Percentiles rank a stretch among this genome's conserved stretches.
Conservation (phyloP, 1,284 basidiomycete species). For the Cutaneotrichosporon cutaneum region DNA sequence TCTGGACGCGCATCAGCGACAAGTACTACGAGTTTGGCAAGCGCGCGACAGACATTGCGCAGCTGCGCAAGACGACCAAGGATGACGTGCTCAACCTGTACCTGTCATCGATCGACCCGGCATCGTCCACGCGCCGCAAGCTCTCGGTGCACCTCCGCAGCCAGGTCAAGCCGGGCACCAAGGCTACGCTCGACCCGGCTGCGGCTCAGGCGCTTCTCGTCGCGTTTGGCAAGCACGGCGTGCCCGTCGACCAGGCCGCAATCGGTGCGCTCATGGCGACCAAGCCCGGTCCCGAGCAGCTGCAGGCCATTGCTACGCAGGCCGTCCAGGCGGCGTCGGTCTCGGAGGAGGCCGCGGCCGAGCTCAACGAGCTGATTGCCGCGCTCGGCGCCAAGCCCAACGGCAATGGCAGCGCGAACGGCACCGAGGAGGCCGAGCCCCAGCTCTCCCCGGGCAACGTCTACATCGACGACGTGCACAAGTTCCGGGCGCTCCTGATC, state of each 20-base stretch:
- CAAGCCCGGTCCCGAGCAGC: slow-evolving; percentile 58
- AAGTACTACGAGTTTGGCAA: slow-evolving; percentile 75
- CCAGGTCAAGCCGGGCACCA: slow-evolving; percentile 48
- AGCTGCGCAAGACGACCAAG: slow-evolving; percentile 67
- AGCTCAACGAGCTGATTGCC: slow-evolving; percentile 60
- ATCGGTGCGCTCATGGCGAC: slow-evolving; percentile 55
- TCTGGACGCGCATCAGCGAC: slow-evolving; percentile 69
- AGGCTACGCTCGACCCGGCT: slow-evolving; percentile 61
- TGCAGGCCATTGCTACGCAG: slow-evolving; percentile 58
- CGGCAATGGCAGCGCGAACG: slow-evolving; percentile 38
- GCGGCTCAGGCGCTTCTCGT: slow-evolving; percentile 66
- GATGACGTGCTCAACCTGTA: slow-evolving; percentile 76
- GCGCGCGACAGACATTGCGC: slow-evolving; percentile 65
- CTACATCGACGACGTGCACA: slow-evolving; percentile 66
- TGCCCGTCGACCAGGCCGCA: slow-evolving; percentile 59
- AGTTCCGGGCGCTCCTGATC: slow-evolving; percentile 66
- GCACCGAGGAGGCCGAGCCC: slow-evolving; percentile 56
- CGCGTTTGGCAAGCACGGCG: slow-evolving; percentile 58
- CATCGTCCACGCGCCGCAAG: slow-evolving; percentile 68
- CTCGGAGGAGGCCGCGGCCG: slow-evolving; percentile 55
- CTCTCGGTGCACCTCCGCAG: slow-evolving; percentile 77
- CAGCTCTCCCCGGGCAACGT: slow-evolving; percentile 59
- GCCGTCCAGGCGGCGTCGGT: slow-evolving; percentile 29
- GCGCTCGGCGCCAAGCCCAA: slow-evolving; percentile 58
- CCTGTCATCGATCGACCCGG: slow-evolving; percentile 67